Evolutionary conservation across 148 eudicot genomes (phyloP), one percentile per base, ranked within the genome.

Genomic region (Chenopodium berlandieri): DNA sequence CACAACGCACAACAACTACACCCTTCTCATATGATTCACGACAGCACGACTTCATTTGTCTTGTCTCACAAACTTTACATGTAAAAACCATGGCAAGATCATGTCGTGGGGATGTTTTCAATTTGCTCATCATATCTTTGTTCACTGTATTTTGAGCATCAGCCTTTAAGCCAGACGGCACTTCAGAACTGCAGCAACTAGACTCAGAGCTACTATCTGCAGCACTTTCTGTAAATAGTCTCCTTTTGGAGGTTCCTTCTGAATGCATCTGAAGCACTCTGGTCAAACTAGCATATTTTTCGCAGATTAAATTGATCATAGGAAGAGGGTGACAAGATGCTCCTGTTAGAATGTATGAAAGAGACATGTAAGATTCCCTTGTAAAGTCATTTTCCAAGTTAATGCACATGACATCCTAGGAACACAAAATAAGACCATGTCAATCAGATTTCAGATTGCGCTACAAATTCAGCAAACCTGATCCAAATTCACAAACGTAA

Each of bases 11-110:
- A 78, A 93, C 92, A 46, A 93, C 99, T 48, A 95, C 90, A 3
- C 99, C 97, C 71, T 90, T 92, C 69, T 95, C 99, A 66, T 95
- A 95, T 14, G 97, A 95, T 40, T 93, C 90, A 20, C 94, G 94
- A 63, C 92, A 90, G 76, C 91, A 81, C 6, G 92, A 92, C 88
- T 95, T 95, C 82, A 91, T 69, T 4, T 93, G 89, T 83, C 99
- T 89, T 14, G 94, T 90, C 13, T 95, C 94, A 69, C 99, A 93
- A 9, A 91, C 94, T 77, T 85, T 92, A 90, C 97, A 95, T 17
- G 99, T 95, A 78, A 88, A 95, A 64, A 93, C 75, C 90, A 93
- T 89, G 71, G 91, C 97, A 73, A 95, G 94, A 84, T 95, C 94
- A 32, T 95, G 97, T 54, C 94, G 86, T 48, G 93, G 32, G 23